Evolutionary conservation across 202 grass and related monocot species (phyloP), one percentile per base, ranked within the genome.

Genomic region (Schoenoplectus tabernaemontani): DNA sequence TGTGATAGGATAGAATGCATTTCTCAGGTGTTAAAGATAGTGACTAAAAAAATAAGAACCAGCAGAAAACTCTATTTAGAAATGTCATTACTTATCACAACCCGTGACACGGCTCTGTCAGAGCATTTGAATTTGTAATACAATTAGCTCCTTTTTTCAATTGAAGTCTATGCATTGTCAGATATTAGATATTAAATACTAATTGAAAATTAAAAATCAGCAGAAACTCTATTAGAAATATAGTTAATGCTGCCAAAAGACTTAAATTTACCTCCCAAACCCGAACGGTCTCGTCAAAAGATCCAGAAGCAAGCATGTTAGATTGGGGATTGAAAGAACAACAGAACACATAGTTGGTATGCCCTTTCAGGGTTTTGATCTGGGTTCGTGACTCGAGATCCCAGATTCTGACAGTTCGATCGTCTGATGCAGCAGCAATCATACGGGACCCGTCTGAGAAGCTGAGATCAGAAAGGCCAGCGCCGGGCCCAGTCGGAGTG

Each of bases 281-380:
- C 23, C 94, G 85, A 13, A 94, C 94, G 12, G 89, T 97, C 84
- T 97, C 94, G n/a, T 94, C 94, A 74, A 94, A 97, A 73, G 94
- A 97, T 0, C 91, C 94, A 7, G 94, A 97, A 48, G 91, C 89
- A 59, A 97, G 84, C 8, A 97, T 84, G 77, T 94, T 92, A 11
- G 89, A 89, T 57, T 92, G 89, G 53, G 91, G 94, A 61, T 89
- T 92, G 91, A 97, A 94, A 78, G 91, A 53, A 63, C 93, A 87
- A 81, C 94, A 94, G 67, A 94, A 93, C 61, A 82, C 94, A 83
- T 97, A 92, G 82, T 94, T 94, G 73, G 91, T 97, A 85, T 97
- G 95, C 61, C 89, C 94, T 30, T 59, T n/a, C 9, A 97, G 89
- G 24, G 94, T 97, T 82, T 87, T 90, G 60, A 92, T 63, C 51